Percentiles rank a stretch among this genome's conserved stretches.
These are phyloP conservation scores for Fusarium annulatum DNA, from an alignment of 2,329 filamentous ascomycete species.

Conservation along the genomic window DNA sequence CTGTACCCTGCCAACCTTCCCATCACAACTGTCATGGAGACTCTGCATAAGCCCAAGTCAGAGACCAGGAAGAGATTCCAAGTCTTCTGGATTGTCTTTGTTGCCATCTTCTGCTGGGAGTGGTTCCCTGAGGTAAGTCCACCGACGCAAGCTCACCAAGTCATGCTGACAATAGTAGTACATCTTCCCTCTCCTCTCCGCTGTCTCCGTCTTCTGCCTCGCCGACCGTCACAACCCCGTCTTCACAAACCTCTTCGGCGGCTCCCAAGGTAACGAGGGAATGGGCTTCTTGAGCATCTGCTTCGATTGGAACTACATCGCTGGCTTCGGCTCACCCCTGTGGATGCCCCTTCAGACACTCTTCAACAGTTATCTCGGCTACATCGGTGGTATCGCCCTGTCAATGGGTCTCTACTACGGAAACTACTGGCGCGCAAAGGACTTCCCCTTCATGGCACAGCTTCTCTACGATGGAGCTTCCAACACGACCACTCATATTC, in stretches of 20 bases:
- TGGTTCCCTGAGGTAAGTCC: slow-evolving; percentile 18
- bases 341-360: slow-evolving; percentile 53
- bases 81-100: slow-evolving; percentile 55
- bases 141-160: fast-evolving
- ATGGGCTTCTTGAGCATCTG: slow-evolving; percentile 21
- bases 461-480: slow-evolving; percentile 20
- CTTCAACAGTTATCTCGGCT: slow-evolving; percentile 54
- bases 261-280: slow-evolving; percentile 32
- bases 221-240: slow-evolving; percentile 16
- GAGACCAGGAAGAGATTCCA: slow-evolving; percentile 54
- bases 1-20: slow-evolving; percentile 45
- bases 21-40: slow-evolving; percentile 47
- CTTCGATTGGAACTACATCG: slow-evolving; percentile 34
- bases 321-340: slow-evolving; percentile 47
- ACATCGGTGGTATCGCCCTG: slow-evolving; percentile 50
- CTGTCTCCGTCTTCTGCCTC: slow-evolving; percentile 23
- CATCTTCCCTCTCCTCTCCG: slow-evolving; percentile 60
- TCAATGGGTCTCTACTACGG: slow-evolving; percentile 46
- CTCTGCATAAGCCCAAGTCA: slow-evolving; percentile 42
- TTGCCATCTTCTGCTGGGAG: slow-evolving; percentile 58
- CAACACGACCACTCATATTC: slow-evolving; percentile 1
- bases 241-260: slow-evolving; percentile 33
- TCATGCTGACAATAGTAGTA: slow-evolving; percentile 5
- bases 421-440: slow-evolving; percentile 26
- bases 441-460: slow-evolving; percentile 34